Evolutionary conservation across 202 grass and related monocot genomes (phyloP).

Genomic region (Hordeum pubiflorum): DNA sequence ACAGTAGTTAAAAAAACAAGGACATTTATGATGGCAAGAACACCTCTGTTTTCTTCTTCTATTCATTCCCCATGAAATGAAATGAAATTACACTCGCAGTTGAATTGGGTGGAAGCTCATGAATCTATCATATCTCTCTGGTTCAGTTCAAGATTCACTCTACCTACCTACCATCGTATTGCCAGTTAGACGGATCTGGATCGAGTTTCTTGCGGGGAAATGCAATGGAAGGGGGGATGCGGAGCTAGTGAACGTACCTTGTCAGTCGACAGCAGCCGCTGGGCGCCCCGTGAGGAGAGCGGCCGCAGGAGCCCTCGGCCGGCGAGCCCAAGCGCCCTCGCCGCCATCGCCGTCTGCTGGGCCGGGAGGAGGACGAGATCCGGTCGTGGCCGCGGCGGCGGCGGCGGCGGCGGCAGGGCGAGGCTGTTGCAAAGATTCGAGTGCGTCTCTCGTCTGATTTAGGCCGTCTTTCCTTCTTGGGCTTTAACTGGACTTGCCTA

Average conservation of each 20-base stretch:
- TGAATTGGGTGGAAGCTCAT: neutral
- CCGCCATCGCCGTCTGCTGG: neutral
- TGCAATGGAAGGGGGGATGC: neutral
- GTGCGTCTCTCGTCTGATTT: too few relatives aligned
- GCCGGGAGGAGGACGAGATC: neutral
- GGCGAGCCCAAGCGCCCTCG: neutral
- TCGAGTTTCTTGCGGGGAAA: neutral
- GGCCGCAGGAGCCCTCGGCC: neutral
- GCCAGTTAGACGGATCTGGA: neutral
- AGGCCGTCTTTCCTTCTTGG: too few relatives aligned
- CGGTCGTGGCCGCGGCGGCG: neutral
- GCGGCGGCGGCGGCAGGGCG: too few relatives aligned
- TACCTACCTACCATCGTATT: neutral
- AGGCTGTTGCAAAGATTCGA: too few relatives aligned
- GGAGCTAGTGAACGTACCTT: neutral
- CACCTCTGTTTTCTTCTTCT: neutral
- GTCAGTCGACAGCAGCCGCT: neutral
- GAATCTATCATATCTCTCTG: neutral
- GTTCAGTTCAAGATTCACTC: neutral
- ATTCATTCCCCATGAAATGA: neutral
- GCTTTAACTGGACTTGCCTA: too few relatives aligned
- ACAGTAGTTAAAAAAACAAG: neutral
- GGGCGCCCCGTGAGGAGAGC: neutral
- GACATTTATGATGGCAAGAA: neutral
- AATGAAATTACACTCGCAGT: neutral